These are phyloP conservation scores for Claviceps monticola DNA, from an alignment of 2,329 filamentous ascomycete genomes.

Conservation along the genomic window DNA sequence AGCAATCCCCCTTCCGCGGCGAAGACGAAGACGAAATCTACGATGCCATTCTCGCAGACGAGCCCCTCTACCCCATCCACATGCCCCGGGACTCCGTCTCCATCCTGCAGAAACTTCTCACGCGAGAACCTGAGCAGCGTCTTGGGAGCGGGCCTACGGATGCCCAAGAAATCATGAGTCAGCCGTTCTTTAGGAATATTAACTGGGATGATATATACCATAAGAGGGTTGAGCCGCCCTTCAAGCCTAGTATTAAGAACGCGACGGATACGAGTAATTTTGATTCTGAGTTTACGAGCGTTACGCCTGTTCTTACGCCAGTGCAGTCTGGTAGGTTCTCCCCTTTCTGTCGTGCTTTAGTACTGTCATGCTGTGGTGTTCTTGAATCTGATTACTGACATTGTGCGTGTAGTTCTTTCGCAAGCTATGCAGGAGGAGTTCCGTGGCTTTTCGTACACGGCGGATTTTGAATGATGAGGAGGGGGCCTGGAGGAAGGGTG, in stretches of 20 bases:
- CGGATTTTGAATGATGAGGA: constrained; percentile 60
- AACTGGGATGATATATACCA: constrained; percentile 99
- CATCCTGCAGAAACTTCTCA: constrained; percentile 93
- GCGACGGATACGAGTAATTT: constrained; percentile 99
- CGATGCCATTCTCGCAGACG: constrained; percentile 92
- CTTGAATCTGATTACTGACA: neutral
- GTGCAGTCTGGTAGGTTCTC: constrained; percentile 81
- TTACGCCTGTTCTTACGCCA: constrained; percentile 91
- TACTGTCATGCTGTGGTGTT: neutral
- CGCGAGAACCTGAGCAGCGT: constrained; percentile 82
- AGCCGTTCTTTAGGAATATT: constrained; percentile 94
- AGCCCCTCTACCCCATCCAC: constrained; percentile 94
- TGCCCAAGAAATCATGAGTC: constrained; percentile 96
- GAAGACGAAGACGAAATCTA: constrained; percentile 99
- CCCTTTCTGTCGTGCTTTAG: neutral
- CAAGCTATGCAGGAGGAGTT: constrained; percentile 99
- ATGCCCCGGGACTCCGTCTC: constrained; percentile 98
- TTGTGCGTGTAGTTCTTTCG: constrained; percentile 55
- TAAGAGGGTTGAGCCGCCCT: constrained; percentile 81
- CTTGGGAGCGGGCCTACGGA: constrained; percentile 91
- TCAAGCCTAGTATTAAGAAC: constrained; percentile 78
- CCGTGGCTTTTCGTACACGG: constrained; percentile 94
- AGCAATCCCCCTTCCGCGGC: constrained; percentile 95
- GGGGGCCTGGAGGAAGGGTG: neutral
- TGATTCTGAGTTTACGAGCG: constrained; percentile 95